Evolutionary conservation across 768 basidiomycete genomes (phyloP), one percentile per base, ranked within the genome.

Genomic region (Boletus edulis): DNA sequence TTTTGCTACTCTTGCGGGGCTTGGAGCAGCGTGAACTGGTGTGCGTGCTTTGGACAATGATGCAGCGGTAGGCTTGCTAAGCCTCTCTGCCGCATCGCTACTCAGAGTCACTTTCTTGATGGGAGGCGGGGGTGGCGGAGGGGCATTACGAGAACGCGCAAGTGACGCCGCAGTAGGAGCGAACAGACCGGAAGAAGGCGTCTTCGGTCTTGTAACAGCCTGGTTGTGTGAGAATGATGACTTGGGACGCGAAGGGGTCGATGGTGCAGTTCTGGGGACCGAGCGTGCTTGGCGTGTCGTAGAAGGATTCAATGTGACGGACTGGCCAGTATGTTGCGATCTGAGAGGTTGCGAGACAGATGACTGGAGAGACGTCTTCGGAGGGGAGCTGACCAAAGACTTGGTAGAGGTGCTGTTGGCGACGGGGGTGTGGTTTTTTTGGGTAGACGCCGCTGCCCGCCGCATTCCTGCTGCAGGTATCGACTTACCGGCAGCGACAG

Each of bases 161-260:
- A 92, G 80, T 10, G 89, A 90, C 4, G 90, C 87, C 0, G 89
- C 91, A 1, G 91, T 93, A 1, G 91, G 91, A 8, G 91, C 89
- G 63, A 86, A 91, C 20, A 91, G 68, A 13, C 87, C 85, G 2
- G 82, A 75, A 6, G 83, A 80, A 3, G 86, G 83, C 0, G 85
- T 85, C 71, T 85, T 88, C 35, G 81, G 78, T 52, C 80, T 76
- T 29, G 64, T 9, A 22, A 54, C 47, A 42, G 60, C 27, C 4
- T 57, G 57, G 45, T 63, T 49, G 15, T 64, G 69, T 43, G 49
- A 31, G 10, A 55, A 49, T 9, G 75, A 70, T 15, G 76, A 72
- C 63, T 76, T 76, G 34, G 75, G 72, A 38, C 76, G 67, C 31
- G 70, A 64, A 10, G 70, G 70, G 1, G 69, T 71, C 29, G 61